Evolutionary conservation across 306 rosid species (phyloP).

Genomic region (Vicia villosa): DNA sequence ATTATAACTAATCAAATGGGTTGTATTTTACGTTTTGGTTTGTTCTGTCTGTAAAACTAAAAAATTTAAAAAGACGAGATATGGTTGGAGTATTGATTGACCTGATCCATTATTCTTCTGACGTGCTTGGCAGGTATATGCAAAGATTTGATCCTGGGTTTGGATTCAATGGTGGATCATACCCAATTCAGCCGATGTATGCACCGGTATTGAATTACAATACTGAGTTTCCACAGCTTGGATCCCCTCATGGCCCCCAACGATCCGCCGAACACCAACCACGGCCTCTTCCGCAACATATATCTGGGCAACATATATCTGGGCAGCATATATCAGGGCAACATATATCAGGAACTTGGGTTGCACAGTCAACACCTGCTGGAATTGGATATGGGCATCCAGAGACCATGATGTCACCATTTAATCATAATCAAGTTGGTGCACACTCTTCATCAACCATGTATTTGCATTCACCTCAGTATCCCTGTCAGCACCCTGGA

Average conservation of each 20-base stretch:
- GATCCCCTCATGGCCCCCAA: conserved; percentile 81
- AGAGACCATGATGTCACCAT: conserved; percentile 73
- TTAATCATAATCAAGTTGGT: conserved; percentile 75
- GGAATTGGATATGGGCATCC: conserved; percentile 91
- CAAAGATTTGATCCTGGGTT: conserved; percentile 98
- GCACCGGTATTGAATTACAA: conserved; percentile 84
- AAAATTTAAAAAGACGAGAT: neutral
- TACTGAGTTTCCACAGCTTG: conserved; percentile 97
- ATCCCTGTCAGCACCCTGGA: conserved; percentile 88
- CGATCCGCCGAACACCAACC: conserved; percentile 78
- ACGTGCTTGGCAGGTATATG: conserved; percentile 68
- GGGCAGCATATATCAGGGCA: conserved; percentile 44
- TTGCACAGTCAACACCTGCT: conserved; percentile 62
- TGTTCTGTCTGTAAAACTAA: conserved; percentile 1
- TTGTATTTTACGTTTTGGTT: neutral
- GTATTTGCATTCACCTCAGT: conserved; percentile 85
- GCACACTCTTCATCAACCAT: conserved; percentile 66
- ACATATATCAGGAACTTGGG: conserved; percentile 81
- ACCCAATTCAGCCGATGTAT: conserved; percentile 85
- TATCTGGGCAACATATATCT: conserved; percentile 75
- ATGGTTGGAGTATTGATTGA: conserved; percentile 7
- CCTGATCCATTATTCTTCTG: conserved; percentile 5
- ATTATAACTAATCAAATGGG: neutral
- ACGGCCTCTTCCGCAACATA: conserved; percentile 66
- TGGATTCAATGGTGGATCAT: conserved; percentile 92